A percentile compares a stretch with the other conserved stretches of the same genome.
These are phyloP conservation scores for Discostella stelligeroides DNA, from an alignment of 108 stramenopile species.

Conservation along the genomic window DNA sequence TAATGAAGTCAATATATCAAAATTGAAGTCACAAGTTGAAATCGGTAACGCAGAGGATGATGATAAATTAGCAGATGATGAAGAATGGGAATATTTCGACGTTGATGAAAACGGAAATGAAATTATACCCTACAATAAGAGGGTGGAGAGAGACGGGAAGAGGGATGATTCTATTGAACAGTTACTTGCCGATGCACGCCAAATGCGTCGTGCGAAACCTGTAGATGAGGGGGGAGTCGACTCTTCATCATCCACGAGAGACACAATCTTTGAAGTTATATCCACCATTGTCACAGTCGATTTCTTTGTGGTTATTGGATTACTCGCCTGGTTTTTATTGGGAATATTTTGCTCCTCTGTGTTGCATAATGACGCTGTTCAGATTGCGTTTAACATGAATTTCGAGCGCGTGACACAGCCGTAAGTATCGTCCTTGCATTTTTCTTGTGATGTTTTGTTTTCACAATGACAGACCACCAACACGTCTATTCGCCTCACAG, in stretches of 20 bases:
- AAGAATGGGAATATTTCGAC: conserved; percentile 55
- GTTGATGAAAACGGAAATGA: conserved; percentile 49
- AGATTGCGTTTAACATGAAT: conserved; percentile 90
- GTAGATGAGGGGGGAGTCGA: conserved; percentile 10
- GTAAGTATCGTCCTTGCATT: not conserved
- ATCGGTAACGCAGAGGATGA: conserved; percentile 14
- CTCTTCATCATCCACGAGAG: conserved; percentile 21
- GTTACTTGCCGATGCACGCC: conserved; percentile 71
- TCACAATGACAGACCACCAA: not conserved
- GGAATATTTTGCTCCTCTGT: conserved; percentile 83
- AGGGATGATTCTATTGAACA: conserved; percentile 64
- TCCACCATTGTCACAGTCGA: conserved; percentile 90
- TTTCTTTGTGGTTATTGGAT: conserved; percentile 88
- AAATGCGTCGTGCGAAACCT: conserved; percentile 53
- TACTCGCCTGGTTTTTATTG: conserved; percentile 87
- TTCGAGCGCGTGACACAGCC: conserved; percentile 50
- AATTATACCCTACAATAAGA: conserved; percentile 10
- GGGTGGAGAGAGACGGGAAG: not conserved
- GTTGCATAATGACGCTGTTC: conserved; percentile 83
- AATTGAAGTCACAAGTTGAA: conserved; percentile 1
- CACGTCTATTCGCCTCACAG: conserved; percentile 11
- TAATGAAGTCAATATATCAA: not conserved
- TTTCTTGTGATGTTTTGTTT: not conserved
- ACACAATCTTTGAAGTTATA: conserved; percentile 60
- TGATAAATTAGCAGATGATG: conserved; percentile 33